phyloP scores from a whole-genome alignment of 768 basidiomycete genomes.

The Dioszegia crocea region DNA sequence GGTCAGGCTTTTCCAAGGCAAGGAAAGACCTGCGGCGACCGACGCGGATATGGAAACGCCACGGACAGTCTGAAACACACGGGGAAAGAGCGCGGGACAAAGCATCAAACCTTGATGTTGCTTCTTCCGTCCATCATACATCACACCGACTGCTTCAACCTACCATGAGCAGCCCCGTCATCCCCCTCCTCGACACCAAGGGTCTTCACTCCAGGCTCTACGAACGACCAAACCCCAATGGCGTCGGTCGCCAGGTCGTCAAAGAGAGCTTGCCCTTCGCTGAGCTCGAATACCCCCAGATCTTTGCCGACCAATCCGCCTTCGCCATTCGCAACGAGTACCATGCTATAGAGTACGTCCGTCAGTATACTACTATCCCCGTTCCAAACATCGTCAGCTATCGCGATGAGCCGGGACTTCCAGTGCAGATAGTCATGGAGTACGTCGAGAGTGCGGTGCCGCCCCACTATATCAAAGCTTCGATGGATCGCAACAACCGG shows the following conservation, averaged over 20 bases:
- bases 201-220: neutral
- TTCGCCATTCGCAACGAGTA: neutral
- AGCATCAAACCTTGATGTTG: too few relatives aligned
- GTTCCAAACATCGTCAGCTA: neutral
- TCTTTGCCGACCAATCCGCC: neutral
- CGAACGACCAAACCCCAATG: neutral
- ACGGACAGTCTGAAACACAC: too few relatives aligned
- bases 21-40: too few relatives aligned
- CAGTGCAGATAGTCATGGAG: neutral
- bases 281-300: neutral
- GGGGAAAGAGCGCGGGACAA: too few relatives aligned
- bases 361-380: conserved; percentile 1
- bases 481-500: neutral
- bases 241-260: neutral
- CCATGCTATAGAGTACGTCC: neutral
- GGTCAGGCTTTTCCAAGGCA: too few relatives aligned
- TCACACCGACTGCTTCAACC: too few relatives aligned
- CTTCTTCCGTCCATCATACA: too few relatives aligned
- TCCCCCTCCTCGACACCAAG: too few relatives aligned
- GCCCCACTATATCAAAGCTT: neutral
- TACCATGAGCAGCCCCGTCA: too few relatives aligned
- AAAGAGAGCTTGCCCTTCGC: neutral
- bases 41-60: too few relatives aligned
- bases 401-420: neutral
- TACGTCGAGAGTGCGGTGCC: neutral